Conservation (phyloP, 352 stramenopile genomes). For the Globisporangium sylvaticum region DNA sequence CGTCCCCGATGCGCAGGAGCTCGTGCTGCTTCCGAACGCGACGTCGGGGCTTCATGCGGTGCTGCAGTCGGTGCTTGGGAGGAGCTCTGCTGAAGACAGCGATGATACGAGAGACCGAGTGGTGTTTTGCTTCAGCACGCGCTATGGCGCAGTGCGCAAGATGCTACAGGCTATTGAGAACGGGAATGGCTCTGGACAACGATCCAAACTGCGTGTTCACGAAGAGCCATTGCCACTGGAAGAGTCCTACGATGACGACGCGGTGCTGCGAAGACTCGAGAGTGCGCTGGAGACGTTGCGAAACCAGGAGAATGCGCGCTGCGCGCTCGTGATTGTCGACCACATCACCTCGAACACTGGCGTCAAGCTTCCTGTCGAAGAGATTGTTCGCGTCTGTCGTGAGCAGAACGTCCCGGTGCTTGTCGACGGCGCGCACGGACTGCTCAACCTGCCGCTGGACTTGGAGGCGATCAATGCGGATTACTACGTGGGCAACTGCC, state of each 20-base stretch:
- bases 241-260: conserved; percentile 55
- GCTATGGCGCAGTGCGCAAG: conserved; percentile 92
- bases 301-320: conserved; percentile 27
- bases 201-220: conserved; percentile 31
- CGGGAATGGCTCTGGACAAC: background rate
- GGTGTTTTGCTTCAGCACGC: conserved; percentile 75
- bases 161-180: conserved; percentile 64
- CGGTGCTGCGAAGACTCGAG: conserved; percentile 37
- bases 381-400: conserved; percentile 68
- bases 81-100: background rate
- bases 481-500: conserved; percentile 93
- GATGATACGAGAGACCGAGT: conserved; percentile 21
- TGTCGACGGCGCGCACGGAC: conserved; percentile 90
- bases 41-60: conserved; percentile 90
- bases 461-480: conserved; percentile 71
- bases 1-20: conserved; percentile 38
- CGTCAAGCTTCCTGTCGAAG: conserved; percentile 79
- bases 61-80: conserved; percentile 39
- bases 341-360: conserved; percentile 94
- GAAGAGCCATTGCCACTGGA: conserved; percentile 62
- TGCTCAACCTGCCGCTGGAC: conserved; percentile 81
- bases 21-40: conserved; percentile 87
- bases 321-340: conserved; percentile 85
- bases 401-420: conserved; percentile 53
- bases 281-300: conserved; percentile 24